These are phyloP conservation scores for Populus trichocarpa DNA, from an alignment of 441 rosid genomes.

Conservation along the genomic window DNA sequence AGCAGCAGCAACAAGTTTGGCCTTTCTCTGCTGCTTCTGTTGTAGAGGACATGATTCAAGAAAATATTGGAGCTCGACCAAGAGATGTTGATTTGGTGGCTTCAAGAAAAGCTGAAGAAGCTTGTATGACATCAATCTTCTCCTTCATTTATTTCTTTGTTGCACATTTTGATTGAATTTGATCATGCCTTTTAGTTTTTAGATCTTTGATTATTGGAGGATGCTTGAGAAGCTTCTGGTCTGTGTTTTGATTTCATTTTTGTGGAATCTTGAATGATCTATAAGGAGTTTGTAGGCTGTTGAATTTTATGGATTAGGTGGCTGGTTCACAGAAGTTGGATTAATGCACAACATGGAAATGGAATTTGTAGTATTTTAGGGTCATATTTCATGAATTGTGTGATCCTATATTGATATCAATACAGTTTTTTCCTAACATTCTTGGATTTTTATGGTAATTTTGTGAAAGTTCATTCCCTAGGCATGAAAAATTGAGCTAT, in stretches of 20 bases:
- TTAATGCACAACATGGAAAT: background rate
- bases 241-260: background rate
- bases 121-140: constrained; percentile 48
- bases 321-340: background rate
- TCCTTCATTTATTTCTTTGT: background rate
- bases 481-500: background rate
- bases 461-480: too few species aligned
- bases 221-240: background rate
- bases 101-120: constrained; percentile 58
- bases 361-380: background rate
- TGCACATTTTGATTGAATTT: constrained; percentile 3
- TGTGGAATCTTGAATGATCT: background rate
- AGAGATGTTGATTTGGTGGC: constrained; percentile 42
- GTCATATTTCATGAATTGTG: background rate
- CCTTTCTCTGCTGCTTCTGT: constrained; percentile 60
- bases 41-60: constrained; percentile 77
- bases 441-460: background rate
- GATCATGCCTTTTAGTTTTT: background rate
- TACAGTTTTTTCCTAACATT: background rate
- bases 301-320: background rate
- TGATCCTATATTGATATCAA: background rate
- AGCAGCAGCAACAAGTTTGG: constrained; percentile 29
- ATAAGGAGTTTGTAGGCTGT: background rate
- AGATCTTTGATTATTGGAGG: background rate
- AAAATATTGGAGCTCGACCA: constrained; percentile 42